Evolutionary conservation across 2,329 filamentous ascomycete species (phyloP).

Genomic region (Fusarium buharicum): DNA sequence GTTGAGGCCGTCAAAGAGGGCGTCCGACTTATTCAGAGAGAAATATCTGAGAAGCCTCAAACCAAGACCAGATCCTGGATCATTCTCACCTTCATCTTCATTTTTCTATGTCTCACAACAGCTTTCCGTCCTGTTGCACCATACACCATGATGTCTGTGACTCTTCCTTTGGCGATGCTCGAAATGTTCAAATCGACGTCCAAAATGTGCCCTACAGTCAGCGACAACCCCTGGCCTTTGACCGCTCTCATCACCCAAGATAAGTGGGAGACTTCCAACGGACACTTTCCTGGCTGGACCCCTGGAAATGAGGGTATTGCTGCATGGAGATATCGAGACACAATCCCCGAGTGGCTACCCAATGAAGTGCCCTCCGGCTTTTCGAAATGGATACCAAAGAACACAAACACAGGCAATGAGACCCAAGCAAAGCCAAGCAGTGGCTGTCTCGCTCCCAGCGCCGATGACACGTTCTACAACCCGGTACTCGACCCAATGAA

Average conservation of each 20-base stretch:
- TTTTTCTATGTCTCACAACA: constrained; percentile 33
- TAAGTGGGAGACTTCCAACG: constrained; percentile 43
- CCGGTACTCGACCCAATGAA: constrained; percentile 55
- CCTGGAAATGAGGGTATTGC: constrained; percentile 42
- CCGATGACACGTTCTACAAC: constrained; percentile 50
- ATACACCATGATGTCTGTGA: constrained; percentile 49
- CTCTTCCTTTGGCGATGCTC: constrained; percentile 47
- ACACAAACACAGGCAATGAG: constrained; percentile 6
- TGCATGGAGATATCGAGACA: constrained; percentile 40
- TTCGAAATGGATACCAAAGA: constrained; percentile 42
- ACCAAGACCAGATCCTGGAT: constrained; percentile 20
- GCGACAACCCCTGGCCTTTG: constrained; percentile 46
- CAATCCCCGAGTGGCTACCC: constrained; percentile 46
- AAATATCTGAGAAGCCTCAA: constrained; percentile 15
- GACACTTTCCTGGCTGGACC: constrained; percentile 49
- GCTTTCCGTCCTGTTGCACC: constrained; percentile 45
- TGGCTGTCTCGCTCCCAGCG: constrained; percentile 3
- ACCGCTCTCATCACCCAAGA: constrained; percentile 41
- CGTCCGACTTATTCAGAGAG: constrained; percentile 17
- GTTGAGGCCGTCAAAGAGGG: constrained; percentile 33
- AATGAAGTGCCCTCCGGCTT: constrained; percentile 43
- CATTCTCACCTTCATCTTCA: background rate
- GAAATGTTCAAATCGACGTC: constrained; percentile 40
- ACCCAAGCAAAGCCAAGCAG: constrained; percentile 2
- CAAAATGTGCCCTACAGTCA: constrained; percentile 37